Evolutionary conservation across 768 basidiomycete genomes (phyloP), one percentile per base, ranked within the genome.

Genomic region (Boletus rubescentipes): DNA sequence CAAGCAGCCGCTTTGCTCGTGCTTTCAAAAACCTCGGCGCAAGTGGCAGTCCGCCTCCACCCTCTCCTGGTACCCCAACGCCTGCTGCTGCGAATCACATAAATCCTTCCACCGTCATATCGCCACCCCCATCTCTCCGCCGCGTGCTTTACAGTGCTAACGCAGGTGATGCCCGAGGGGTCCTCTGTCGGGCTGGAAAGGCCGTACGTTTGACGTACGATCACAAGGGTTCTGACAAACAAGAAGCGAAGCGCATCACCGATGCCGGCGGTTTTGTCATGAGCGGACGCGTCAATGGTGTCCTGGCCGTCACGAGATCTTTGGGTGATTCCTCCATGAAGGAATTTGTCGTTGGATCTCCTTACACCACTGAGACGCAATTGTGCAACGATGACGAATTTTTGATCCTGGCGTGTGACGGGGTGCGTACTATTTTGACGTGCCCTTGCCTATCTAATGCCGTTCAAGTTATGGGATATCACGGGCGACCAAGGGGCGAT

Each of bases 231-330:
- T 87, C 89, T 6, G 97, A 99, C 70, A 87, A 89, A 65, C 93
- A 96, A 70, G 97, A 99, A 73, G 95, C 95, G 18, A 98, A 97
- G 73, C 84, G 97, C 20, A 98, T 99, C 69, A 94, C 82, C 45
- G 97, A 98, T 66, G 97, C 97, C 0, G 97, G 97, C 10, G 97
- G 97, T 2, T 99, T 98, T 67, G 95, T 99, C 20, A 87, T 99
- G 90, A 96, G 96, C 65, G 97, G 96, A 58, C 84, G 97, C 12
- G 97, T 99, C 32, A 99, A 99, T 61, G 97, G 96, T 59, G 95
- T 98, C 38, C 76, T 99, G 50, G 94, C 94, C 7, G 97, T 99
- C 29, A 99, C 97, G 16, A 81, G 97, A 53, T 93, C 93, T 64
- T 75, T 99, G 52, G 97, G 97, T 32, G 97, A 99, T 67, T 90